A percentile compares a stretch with the other conserved stretches of the same genome.
Conservation (phyloP, 2,329 filamentous ascomycete species). For the Escovopsis weberi region DNA sequence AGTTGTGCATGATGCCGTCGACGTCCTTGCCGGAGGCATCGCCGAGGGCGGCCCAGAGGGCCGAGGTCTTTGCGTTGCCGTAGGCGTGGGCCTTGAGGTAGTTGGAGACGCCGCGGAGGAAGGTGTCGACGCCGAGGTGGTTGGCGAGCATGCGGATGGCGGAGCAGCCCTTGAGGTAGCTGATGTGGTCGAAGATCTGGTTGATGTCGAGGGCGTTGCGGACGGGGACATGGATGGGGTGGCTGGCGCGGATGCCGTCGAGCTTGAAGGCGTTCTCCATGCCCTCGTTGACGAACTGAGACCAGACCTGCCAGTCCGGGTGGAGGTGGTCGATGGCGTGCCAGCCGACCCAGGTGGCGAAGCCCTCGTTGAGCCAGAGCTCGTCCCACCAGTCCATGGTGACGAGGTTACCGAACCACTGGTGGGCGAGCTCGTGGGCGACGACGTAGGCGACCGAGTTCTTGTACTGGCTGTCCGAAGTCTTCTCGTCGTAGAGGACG, state of each 20-base stretch:
- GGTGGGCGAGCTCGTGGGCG: constrained; percentile 92
- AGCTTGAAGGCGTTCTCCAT: constrained; percentile 85
- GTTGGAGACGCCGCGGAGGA: constrained; percentile 76
- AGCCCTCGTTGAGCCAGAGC: constrained; percentile 89
- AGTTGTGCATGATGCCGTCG: constrained; percentile 74
- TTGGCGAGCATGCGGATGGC: constrained; percentile 92
- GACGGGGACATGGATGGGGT: constrained; percentile 92
- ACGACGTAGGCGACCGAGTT: constrained; percentile 94
- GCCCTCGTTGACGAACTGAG: constrained; percentile 90
- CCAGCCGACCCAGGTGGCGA: constrained; percentile 98
- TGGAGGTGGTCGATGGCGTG: constrained; percentile 80
- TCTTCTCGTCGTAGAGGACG: constrained; percentile 87
- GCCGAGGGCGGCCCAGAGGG: constrained; percentile 79
- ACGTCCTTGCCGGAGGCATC: constrained; percentile 82
- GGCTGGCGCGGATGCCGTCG: constrained; percentile 79
- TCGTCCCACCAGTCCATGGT: constrained; percentile 98
- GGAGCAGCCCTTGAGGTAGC: constrained; percentile 91
- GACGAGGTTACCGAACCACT: constrained; percentile 91
- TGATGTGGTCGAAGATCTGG: constrained; percentile 95
- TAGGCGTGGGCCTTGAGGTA: constrained; percentile 86
- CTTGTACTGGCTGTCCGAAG: constrained; percentile 79
- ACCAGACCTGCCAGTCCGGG: constrained; percentile 96
- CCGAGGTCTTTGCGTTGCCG: constrained; percentile 78
- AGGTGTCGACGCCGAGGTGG: constrained; percentile 75
- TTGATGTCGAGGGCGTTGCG: constrained; percentile 89